These are phyloP conservation scores for Talaromyces amestolkiae DNA, from an alignment of 2,329 filamentous ascomycete genomes.

Conservation along the genomic window DNA sequence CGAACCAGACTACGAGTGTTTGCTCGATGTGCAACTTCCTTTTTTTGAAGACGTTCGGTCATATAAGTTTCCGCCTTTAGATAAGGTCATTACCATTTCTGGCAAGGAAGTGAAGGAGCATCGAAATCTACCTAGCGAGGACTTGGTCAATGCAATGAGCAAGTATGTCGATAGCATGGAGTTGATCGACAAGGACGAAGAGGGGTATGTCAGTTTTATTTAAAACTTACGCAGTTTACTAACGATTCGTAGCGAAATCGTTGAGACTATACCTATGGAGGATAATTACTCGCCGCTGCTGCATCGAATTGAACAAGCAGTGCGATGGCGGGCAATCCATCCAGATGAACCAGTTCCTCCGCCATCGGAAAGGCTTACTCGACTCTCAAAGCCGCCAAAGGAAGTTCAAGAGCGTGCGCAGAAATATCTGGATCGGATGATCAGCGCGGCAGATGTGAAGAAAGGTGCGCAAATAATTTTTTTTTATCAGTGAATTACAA, in stretches of 20 bases:
- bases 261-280: conserved; percentile 73
- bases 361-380: conserved; percentile 63
- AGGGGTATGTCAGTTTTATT: conserved; percentile 55
- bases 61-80: conserved; percentile 90
- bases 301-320: conserved; percentile 84
- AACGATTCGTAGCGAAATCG: conserved; percentile 41
- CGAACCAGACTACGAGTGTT: conserved; percentile 74
- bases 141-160: conserved; percentile 77
- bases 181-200: conserved; percentile 69
- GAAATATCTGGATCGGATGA: conserved; percentile 61
- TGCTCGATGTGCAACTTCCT: conserved; percentile 85
- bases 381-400: conserved; percentile 70
- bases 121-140: conserved; percentile 73
- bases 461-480: conserved; percentile 54
- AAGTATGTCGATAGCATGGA: conserved; percentile 94
- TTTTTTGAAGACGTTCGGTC: conserved; percentile 87
- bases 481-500: neutral
- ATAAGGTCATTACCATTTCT: conserved; percentile 81
- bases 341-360: conserved; percentile 63
- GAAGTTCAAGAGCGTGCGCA: conserved; percentile 61
- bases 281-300: conserved; percentile 80
- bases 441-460: conserved; percentile 74
- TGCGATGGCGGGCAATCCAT: conserved; percentile 77
- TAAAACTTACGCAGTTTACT: neutral
- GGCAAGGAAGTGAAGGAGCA: conserved; percentile 79